A percentile compares a stretch with the other conserved stretches of the same genome.
phyloP scores from a whole-genome alignment of 768 basidiomycete species.

The Tephrocybe sp. region DNA sequence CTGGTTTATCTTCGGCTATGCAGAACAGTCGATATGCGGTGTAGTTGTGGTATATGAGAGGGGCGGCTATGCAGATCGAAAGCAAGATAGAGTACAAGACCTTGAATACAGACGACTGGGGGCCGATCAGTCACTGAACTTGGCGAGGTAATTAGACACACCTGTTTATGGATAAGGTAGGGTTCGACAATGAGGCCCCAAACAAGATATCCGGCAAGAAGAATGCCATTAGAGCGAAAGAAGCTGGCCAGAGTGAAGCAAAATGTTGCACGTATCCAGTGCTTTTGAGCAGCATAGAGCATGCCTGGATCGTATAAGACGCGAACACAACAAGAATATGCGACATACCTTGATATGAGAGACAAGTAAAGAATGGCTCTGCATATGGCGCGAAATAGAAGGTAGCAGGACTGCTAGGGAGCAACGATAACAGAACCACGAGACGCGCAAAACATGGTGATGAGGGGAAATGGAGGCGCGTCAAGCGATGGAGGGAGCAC shows the following conservation, averaged over 20 bases:
- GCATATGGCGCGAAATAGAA: constrained; percentile 71
- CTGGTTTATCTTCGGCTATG: constrained; percentile 20
- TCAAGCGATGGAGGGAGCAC: constrained; percentile 21
- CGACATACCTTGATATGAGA: constrained; percentile 69
- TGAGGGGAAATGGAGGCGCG: constrained; percentile 57
- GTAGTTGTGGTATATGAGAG: constrained; percentile 74
- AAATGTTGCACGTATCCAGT: constrained; percentile 57
- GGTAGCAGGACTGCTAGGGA: constrained; percentile 81
- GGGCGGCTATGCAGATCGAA: constrained; percentile 49
- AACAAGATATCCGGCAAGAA: constrained; percentile 74
- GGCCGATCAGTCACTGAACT: constrained; percentile 1
- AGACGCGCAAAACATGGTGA: constrained; percentile 61
- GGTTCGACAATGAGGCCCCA: constrained; percentile 72
- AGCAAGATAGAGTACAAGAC: constrained; percentile 39
- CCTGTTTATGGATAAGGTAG: constrained; percentile 37
- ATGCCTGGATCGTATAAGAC: constrained; percentile 44
- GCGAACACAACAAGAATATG: constrained; percentile 2
- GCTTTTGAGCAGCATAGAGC: constrained; percentile 47
- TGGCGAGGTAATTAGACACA: constrained; percentile 19
- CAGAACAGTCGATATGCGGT: constrained; percentile 73
- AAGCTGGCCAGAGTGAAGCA: constrained; percentile 61
- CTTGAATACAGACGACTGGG: constrained; percentile 34
- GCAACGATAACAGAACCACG: constrained; percentile 64
- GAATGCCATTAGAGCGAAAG: constrained; percentile 79
- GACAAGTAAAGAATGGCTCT: constrained; percentile 84